Conservation (phyloP, 345 rosid species). For the Cardamine occulta region DNA sequence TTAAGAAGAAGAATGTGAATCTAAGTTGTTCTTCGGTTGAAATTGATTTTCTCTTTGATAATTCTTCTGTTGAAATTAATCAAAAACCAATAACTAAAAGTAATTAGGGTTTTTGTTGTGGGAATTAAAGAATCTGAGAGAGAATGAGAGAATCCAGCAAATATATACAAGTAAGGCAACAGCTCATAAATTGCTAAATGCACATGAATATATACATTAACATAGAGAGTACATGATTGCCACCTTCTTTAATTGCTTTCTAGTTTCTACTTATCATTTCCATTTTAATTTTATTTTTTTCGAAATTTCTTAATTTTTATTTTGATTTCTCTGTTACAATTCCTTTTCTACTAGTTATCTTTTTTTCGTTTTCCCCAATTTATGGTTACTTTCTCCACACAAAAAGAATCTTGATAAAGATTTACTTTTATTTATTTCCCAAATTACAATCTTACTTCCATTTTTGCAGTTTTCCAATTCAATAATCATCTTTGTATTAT, state of each 20-base stretch:
- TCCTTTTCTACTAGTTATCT: not conserved
- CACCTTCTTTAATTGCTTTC: conserved; percentile 20
- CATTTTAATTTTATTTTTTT: not conserved
- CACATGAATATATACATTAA: not conserved
- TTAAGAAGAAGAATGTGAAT: conserved; percentile 21
- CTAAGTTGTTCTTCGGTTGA: not conserved
- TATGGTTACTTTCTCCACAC: not conserved
- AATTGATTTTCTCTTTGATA: not conserved
- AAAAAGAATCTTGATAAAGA: not conserved
- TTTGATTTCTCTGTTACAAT: not conserved
- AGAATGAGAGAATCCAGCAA: conserved; percentile 29
- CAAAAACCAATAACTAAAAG: not conserved
- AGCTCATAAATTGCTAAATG: conserved; percentile 24
- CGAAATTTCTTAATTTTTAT: not conserved
- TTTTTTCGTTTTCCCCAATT: not conserved
- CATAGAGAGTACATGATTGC: conserved; percentile 14
- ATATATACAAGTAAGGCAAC: conserved; percentile 16
- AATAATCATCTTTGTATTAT: not conserved
- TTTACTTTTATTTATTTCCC: not conserved
- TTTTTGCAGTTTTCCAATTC: not conserved
- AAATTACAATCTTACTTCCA: not conserved
- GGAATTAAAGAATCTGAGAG: not conserved
- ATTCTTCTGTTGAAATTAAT: conserved; percentile 33
- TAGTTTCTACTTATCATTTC: not conserved
- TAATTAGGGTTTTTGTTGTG: conserved; percentile 30